Conservation (phyloP, 257 asterid species). For the Penstemon newberryi region DNA sequence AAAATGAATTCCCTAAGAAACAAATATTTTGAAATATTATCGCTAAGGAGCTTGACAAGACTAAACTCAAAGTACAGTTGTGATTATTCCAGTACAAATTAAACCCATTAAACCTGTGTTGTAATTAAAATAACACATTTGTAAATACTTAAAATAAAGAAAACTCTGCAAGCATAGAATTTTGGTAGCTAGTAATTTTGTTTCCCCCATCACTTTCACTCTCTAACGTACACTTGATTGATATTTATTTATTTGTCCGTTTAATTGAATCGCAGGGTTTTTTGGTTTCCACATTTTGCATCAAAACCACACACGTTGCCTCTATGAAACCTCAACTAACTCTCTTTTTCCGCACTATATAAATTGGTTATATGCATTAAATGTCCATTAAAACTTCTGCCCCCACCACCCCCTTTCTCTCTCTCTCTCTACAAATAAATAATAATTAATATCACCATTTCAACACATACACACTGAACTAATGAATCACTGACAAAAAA, state of each 20-base stretch:
- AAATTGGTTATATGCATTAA: background rate
- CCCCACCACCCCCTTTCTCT: background rate
- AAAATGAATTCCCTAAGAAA: too few relatives aligned
- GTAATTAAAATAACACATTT: too few relatives aligned
- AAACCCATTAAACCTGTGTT: too few relatives aligned
- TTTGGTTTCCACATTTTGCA: constrained; percentile 23
- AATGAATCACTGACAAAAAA: background rate
- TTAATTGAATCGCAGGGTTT: constrained; percentile 22
- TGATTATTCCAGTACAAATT: too few relatives aligned
- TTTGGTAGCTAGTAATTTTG: too few relatives aligned
- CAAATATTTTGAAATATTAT: too few relatives aligned
- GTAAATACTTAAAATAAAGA: too few relatives aligned
- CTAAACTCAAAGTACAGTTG: too few relatives aligned
- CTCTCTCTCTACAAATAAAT: background rate
- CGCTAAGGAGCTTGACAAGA: too few relatives aligned
- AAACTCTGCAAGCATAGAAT: too few relatives aligned
- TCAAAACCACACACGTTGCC: constrained; percentile 11
- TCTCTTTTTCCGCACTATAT: constrained; percentile 19
- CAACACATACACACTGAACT: background rate
- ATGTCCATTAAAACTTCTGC: constrained; percentile 10
- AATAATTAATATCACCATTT: background rate
- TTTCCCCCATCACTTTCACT: constrained; percentile 34
- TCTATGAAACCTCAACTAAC: constrained; percentile 37
- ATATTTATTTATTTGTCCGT: constrained; percentile 28
- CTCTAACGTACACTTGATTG: constrained; percentile 44